Evolutionary conservation across 108 stramenopile species (phyloP).

Genomic region (Nannochloropsis salina): DNA sequence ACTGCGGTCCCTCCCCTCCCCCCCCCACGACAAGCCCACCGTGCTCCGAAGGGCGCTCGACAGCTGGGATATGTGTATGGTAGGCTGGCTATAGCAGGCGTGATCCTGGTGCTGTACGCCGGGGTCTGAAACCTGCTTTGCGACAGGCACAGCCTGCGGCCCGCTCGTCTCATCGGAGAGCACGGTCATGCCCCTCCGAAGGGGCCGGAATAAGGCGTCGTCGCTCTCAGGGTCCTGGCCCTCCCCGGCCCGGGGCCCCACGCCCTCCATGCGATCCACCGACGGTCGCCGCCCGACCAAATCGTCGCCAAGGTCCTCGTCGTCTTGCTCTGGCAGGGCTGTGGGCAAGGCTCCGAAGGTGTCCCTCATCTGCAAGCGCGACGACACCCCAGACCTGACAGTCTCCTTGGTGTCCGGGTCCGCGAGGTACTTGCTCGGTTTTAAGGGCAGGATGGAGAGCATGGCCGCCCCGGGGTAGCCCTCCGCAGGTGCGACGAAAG

Average conservation of each 20-base stretch:
- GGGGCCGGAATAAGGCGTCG: conserved; percentile 13
- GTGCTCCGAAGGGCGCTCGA: background rate
- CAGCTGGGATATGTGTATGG: background rate
- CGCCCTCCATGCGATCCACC: background rate
- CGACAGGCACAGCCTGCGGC: background rate
- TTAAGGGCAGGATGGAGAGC: background rate
- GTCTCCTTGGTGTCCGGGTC: background rate
- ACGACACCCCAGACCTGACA: conserved; percentile 11
- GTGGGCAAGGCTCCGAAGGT: background rate
- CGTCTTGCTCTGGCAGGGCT: conserved; percentile 1
- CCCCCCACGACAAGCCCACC: background rate
- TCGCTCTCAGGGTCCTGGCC: background rate
- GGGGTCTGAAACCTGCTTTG: background rate
- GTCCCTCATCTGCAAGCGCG: background rate
- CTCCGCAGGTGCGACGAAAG: background rate
- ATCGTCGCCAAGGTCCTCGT: background rate
- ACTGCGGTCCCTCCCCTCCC: background rate
- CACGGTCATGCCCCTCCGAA: background rate
- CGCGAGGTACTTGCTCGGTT: background rate
- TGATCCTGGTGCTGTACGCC: background rate
- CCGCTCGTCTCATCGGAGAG: background rate
- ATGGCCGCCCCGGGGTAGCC: background rate
- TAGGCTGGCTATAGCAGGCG: background rate
- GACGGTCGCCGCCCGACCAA: background rate
- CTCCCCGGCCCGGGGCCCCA: background rate